These are phyloP conservation scores for Monilinia polystroma DNA, from an alignment of 2,329 filamentous ascomycete genomes.

Conservation along the genomic window DNA sequence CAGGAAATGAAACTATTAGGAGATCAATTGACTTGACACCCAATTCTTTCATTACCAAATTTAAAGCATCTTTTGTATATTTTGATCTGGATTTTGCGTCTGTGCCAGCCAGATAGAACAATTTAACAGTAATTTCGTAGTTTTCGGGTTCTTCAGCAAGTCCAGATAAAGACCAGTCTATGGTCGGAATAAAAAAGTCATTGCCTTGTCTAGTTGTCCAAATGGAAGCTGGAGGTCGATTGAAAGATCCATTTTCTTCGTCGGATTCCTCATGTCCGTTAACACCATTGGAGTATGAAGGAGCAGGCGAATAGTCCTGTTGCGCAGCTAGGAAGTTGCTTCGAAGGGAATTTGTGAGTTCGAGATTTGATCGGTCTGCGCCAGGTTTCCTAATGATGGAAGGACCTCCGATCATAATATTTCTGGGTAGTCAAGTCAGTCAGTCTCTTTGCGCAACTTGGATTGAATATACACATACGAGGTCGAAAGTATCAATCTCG, in stretches of 20 bases:
- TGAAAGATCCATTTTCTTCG: slow-evolving; percentile 35
- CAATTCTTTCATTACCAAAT: slow-evolving; percentile 77
- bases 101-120: slow-evolving; percentile 83
- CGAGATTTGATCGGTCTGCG: slow-evolving; percentile 83
- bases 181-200: slow-evolving; percentile 72
- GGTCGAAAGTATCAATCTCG: slow-evolving; percentile 82
- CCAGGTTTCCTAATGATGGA: slow-evolving; percentile 79
- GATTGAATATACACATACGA: slow-evolving; percentile 57
- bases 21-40: slow-evolving; percentile 76
- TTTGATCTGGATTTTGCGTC: slow-evolving; percentile 61
- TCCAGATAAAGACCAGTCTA: slow-evolving; percentile 68
- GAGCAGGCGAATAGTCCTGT: slow-evolving; percentile 51
- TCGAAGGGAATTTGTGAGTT: slow-evolving; percentile 84
- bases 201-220: slow-evolving; percentile 69
- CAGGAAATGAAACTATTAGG: slow-evolving; percentile 89
- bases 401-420: slow-evolving; percentile 69
- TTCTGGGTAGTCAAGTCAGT: slow-evolving; percentile 33
- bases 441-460: background rate
- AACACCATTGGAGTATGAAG: slow-evolving; percentile 42
- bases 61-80: slow-evolving; percentile 75
- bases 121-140: slow-evolving; percentile 93
- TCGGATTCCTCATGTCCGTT: slow-evolving; percentile 39
- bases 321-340: slow-evolving; percentile 78
- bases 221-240: slow-evolving; percentile 40
- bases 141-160: slow-evolving; percentile 77